Percentiles rank a stretch among this genome's conserved stretches.
phyloP scores from a whole-genome alignment of 1,139 yeast genomes.

The Candida gigantensis region DNA sequence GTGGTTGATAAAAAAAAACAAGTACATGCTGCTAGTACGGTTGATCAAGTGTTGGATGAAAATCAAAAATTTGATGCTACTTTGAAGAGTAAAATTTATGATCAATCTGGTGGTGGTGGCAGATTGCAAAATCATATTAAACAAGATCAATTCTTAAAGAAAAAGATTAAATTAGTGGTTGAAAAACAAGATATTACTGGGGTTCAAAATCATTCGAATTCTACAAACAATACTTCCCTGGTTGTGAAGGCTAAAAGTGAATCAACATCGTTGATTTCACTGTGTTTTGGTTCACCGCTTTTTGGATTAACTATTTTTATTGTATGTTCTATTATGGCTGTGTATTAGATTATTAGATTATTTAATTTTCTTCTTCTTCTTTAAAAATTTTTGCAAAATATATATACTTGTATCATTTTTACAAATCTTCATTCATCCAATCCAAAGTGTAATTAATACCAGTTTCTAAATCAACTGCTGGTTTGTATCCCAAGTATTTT shows the following conservation, averaged over 20 bases:
- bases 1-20: slow-evolving; percentile 1
- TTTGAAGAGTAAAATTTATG: slow-evolving; percentile 13
- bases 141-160: slow-evolving; percentile 11
- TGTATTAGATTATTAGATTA: neutral
- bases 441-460: slow-evolving; percentile 81
- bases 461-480: slow-evolving; percentile 76
- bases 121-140: neutral
- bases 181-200: slow-evolving; percentile 6
- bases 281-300: neutral
- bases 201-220: slow-evolving; percentile 1
- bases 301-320: neutral
- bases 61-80: slow-evolving; percentile 10
- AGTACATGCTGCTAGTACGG: slow-evolving; percentile 2
- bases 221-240: neutral
- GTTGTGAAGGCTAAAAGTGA: neutral
- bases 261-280: slow-evolving; percentile 1
- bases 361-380: neutral
- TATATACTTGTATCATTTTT: slow-evolving; percentile 6
- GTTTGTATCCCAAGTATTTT: slow-evolving; percentile 70
- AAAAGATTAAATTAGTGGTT: slow-evolving; percentile 13
- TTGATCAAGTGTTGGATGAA: slow-evolving; percentile 4
- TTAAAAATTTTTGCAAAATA: too few relatives aligned
- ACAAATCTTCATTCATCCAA: slow-evolving; percentile 77
- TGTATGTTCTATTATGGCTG: neutral
- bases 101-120: neutral